Conservation (phyloP, 2,329 filamentous ascomycete genomes). For the Aspergillus sp. region DNA sequence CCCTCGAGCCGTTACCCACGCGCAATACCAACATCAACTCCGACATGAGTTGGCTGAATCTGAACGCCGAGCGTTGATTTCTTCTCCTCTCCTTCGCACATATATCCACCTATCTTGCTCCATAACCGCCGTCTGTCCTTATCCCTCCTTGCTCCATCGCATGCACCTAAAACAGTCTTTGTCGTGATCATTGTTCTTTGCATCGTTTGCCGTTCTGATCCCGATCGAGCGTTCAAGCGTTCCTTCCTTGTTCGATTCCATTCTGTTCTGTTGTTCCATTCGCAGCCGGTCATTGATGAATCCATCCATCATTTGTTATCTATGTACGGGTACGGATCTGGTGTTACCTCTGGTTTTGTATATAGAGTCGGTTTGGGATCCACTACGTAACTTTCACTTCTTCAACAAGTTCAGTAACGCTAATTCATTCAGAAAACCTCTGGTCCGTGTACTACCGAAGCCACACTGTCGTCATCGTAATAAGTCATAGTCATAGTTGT, state of each 20-base stretch:
- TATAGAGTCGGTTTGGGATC: background rate
- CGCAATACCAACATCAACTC: slow-evolving; percentile 28
- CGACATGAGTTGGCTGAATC: slow-evolving; percentile 46
- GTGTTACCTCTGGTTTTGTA: slow-evolving; percentile 1
- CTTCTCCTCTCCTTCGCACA: background rate
- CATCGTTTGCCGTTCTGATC: slow-evolving; percentile 8
- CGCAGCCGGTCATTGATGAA: background rate
- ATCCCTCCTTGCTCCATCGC: background rate
- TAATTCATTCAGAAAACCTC: no score
- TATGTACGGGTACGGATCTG: background rate
- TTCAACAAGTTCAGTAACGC: no score
- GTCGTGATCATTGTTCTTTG: background rate
- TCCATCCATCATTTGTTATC: background rate
- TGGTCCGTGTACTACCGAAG: no score
- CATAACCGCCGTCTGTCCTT: background rate
- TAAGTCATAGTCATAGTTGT: no score
- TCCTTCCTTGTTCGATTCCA: background rate
- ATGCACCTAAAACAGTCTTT: slow-evolving; percentile 6
- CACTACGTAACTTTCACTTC: background rate
- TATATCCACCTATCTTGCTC: background rate
- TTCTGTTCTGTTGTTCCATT: background rate
- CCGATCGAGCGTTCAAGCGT: slow-evolving; percentile 13
- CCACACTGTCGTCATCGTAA: no score
- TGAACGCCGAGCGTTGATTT: slow-evolving; percentile 28
- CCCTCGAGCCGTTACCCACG: slow-evolving; percentile 22